Conservation (phyloP, 345 rosid genomes). For the Physaria fendleri region DNA sequence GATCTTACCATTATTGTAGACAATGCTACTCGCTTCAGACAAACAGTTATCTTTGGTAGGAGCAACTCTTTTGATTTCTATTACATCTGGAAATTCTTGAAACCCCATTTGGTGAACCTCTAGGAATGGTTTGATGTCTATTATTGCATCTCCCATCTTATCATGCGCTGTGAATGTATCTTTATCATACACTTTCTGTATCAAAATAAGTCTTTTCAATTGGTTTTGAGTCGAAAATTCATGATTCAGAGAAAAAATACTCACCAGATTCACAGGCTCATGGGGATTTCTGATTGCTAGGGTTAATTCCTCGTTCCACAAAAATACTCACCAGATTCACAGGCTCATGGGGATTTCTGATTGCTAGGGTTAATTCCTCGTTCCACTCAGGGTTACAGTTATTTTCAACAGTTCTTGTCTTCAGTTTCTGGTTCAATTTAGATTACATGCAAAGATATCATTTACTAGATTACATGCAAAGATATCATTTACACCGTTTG, state of each 20-base stretch:
- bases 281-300: slow-evolving; percentile 43
- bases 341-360: slow-evolving; percentile 36
- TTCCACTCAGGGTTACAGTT: slow-evolving; percentile 86
- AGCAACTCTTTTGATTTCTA: slow-evolving; percentile 40
- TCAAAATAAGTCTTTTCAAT: not conserved
- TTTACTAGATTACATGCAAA: too few species aligned
- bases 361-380: slow-evolving; percentile 63
- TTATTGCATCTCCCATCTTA: slow-evolving; percentile 69
- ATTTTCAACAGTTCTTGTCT: slow-evolving; percentile 52
- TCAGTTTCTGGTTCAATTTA: slow-evolving; percentile 49
- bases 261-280: slow-evolving; percentile 52
- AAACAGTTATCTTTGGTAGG: slow-evolving; percentile 46
- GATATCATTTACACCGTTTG: not conserved
- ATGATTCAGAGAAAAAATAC: slow-evolving; percentile 17
- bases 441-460: not conserved
- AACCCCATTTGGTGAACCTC: slow-evolving; percentile 43
- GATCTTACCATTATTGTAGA: slow-evolving; percentile 42
- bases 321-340: slow-evolving; percentile 54
- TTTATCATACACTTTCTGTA: slow-evolving; percentile 71
- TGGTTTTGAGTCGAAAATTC: not conserved
- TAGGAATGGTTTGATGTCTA: slow-evolving; percentile 51
- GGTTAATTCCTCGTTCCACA: slow-evolving; percentile 78
- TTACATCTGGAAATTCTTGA: slow-evolving; percentile 47
- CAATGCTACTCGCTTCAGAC: slow-evolving; percentile 46
- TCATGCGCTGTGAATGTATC: slow-evolving; percentile 70